Percentiles rank a stretch among this genome's conserved stretches.
phyloP scores from a whole-genome alignment of 768 basidiomycete genomes.

The Mycena rosella region DNA sequence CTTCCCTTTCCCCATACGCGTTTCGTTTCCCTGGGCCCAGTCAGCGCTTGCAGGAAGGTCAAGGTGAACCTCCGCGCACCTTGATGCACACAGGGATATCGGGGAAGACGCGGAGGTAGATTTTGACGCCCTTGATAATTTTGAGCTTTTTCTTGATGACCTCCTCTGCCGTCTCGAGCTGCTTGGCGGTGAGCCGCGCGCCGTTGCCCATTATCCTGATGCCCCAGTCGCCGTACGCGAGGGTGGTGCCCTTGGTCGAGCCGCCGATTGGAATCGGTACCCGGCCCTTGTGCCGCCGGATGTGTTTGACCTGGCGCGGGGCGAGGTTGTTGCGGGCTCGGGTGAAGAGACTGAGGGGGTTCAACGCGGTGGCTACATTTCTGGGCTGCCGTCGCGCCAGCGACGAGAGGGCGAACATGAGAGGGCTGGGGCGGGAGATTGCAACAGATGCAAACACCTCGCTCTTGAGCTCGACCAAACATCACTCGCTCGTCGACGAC shows the following conservation, averaged over 20 bases:
- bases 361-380: slow-evolving; percentile 37
- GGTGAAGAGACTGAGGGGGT: slow-evolving; percentile 53
- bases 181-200: slow-evolving; percentile 87
- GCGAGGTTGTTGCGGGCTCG: slow-evolving; percentile 77
- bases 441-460: slow-evolving; percentile 11
- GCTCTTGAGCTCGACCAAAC: neutral
- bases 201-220: slow-evolving; percentile 89
- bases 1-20: slow-evolving; percentile 99
- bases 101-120: slow-evolving; percentile 92
- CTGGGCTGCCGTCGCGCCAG: slow-evolving; percentile 18
- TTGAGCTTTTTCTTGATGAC: slow-evolving; percentile 93
- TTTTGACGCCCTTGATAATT: slow-evolving; percentile 87
- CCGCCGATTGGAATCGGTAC: slow-evolving; percentile 91
- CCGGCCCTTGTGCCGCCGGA: slow-evolving; percentile 92
- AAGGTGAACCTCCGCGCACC: slow-evolving; percentile 55
- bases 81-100: slow-evolving; percentile 98
- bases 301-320: slow-evolving; percentile 84
- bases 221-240: slow-evolving; percentile 94
- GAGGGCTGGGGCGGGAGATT: slow-evolving; percentile 11
- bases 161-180: slow-evolving; percentile 88
- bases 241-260: slow-evolving; percentile 92
- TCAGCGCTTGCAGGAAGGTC: neutral
- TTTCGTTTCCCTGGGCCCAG: slow-evolving; percentile 86
- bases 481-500: slow-evolving; percentile 29
- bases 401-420: slow-evolving; percentile 36